Percentiles rank a stretch among this genome's conserved stretches.
phyloP scores from a whole-genome alignment of 768 basidiomycete species.

The Hypsizygus marmoreus region DNA sequence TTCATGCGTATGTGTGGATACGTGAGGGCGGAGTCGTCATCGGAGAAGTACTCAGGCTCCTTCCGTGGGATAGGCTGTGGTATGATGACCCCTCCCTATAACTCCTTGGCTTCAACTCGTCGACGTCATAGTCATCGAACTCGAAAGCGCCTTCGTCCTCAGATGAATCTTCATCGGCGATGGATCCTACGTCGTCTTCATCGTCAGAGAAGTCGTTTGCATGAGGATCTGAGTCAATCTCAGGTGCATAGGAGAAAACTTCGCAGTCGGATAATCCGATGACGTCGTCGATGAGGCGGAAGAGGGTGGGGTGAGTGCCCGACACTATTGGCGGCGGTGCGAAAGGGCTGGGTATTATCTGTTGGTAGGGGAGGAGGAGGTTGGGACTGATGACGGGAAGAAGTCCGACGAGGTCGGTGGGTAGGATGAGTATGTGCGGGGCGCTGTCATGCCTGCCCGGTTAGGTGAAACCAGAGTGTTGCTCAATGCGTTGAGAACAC shows the following conservation, averaged over 20 bases:
- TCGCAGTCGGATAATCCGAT: conserved; percentile 92
- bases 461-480: conserved; percentile 79
- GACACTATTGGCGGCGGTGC: conserved; percentile 73
- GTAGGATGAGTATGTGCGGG: conserved; percentile 85
- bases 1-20: conserved; percentile 49
- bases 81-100: conserved; percentile 39
- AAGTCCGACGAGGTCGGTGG: conserved; percentile 72
- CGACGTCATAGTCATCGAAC: conserved; percentile 81
- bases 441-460: conserved; percentile 63
- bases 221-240: conserved; percentile 93
- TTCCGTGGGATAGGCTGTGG: conserved; percentile 41
- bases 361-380: conserved; percentile 70
- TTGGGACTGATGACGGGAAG: conserved; percentile 75
- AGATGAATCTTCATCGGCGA: conserved; percentile 69
- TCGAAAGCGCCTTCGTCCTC: conserved; percentile 75
- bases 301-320: conserved; percentile 87
- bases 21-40: conserved; percentile 41
- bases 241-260: conserved; percentile 92
- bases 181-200: conserved; percentile 71
- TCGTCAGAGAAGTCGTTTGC: conserved; percentile 79
- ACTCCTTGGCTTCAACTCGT: conserved; percentile 49
- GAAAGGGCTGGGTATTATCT: conserved; percentile 60
- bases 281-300: conserved; percentile 85
- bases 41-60: conserved; percentile 37
- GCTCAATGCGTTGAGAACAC: conserved; percentile 82